Percentiles rank a stretch among this genome's conserved stretches.
phyloP scores from a whole-genome alignment of 495 filamentous ascomycete genomes.

The Annulohypoxylon stygium region DNA sequence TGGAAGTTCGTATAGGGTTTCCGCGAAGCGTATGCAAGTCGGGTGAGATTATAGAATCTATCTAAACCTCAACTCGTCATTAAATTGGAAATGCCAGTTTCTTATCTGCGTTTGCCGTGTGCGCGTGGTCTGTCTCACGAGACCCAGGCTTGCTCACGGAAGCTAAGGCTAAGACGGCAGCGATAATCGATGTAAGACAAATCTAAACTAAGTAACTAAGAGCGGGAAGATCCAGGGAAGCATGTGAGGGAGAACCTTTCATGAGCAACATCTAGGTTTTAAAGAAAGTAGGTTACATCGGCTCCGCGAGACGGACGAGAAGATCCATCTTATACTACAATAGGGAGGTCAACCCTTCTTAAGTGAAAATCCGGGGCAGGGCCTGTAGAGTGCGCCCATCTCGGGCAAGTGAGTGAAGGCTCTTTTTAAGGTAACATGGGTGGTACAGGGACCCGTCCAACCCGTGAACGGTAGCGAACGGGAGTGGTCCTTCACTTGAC shows the following conservation, averaged over 20 bases:
- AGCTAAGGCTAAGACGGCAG: conserved; percentile 27
- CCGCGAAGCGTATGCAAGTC: not conserved
- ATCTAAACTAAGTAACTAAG: conserved; percentile 16
- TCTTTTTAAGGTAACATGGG: conserved; percentile 40
- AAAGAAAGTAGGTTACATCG: conserved; percentile 38
- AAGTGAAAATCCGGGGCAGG: conserved; percentile 41
- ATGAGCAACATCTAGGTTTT: conserved; percentile 30
- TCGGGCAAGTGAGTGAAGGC: conserved; percentile 40
- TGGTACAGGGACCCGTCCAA: conserved; percentile 29
- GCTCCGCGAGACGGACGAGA: conserved; percentile 29
- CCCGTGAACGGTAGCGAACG: conserved; percentile 39
- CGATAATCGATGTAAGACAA: conserved; percentile 34
- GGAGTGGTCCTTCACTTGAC: conserved; percentile 43
- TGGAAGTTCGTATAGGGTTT: conserved; percentile 1
- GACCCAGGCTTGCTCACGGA: conserved; percentile 17
- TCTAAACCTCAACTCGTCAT: conserved; percentile 15
- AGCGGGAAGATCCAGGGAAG: conserved; percentile 1
- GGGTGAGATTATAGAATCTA: conserved; percentile 9
- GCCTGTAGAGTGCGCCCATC: conserved; percentile 34
- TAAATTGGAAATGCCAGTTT: not conserved
- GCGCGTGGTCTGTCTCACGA: conserved; percentile 31
- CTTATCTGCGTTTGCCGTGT: conserved; percentile 25
- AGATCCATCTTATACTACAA: conserved; percentile 25
- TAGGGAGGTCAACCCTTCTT: conserved; percentile 41
- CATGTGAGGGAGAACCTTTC: conserved; percentile 26